Percentiles rank a stretch among this genome's conserved stretches.
phyloP scores from a whole-genome alignment of 352 stramenopile genomes.

The Phytophthora ohioensis region DNA sequence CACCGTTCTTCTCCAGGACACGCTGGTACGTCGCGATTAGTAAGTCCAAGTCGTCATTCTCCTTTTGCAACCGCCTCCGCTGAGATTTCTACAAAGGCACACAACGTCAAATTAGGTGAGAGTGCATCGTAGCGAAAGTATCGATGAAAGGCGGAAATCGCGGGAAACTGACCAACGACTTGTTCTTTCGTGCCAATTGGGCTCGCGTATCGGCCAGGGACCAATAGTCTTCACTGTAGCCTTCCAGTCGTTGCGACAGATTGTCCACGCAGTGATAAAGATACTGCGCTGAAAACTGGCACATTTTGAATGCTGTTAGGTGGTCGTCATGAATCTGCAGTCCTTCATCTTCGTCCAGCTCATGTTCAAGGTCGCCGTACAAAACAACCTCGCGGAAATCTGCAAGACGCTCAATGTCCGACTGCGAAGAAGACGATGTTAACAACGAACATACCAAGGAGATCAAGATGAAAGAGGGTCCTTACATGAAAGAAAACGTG shows the following conservation, averaged over 20 bases:
- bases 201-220: constrained; percentile 21
- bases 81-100: constrained; percentile 41
- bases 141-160: background rate
- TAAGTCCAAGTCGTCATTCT: constrained; percentile 61
- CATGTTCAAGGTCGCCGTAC: constrained; percentile 57
- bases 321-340: constrained; percentile 64
- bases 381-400: constrained; percentile 65
- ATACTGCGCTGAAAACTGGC: constrained; percentile 77
- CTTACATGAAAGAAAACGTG: constrained; percentile 76
- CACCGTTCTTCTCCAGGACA: constrained; percentile 46
- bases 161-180: constrained; percentile 35
- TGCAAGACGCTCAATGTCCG: constrained; percentile 60
- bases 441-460: background rate
- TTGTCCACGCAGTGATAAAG: constrained; percentile 64
- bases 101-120: background rate
- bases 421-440: constrained; percentile 30
- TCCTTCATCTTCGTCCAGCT: constrained; percentile 58
- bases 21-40: constrained; percentile 64
- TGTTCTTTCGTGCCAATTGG: constrained; percentile 35
- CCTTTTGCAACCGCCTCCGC: constrained; percentile 53
- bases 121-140: too few species aligned
- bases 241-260: constrained; percentile 44
- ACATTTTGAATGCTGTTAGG: constrained; percentile 57
- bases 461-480: background rate
- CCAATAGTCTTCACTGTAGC: constrained; percentile 52